Base-by-base conservation (phyloP, 2,329 filamentous ascomycete species). In the Penicillium sp. region DNA sequence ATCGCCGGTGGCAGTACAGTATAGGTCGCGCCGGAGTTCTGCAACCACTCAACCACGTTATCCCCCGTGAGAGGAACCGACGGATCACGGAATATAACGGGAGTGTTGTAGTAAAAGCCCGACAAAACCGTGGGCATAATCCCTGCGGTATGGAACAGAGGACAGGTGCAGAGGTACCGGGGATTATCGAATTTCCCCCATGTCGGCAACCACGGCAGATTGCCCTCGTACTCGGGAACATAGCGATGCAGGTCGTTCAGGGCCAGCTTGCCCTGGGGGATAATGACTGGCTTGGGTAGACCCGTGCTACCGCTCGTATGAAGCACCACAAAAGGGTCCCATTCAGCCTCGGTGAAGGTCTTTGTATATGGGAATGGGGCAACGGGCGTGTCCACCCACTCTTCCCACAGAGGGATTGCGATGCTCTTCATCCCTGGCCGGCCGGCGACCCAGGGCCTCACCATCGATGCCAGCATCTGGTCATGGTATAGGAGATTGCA, bases 251-350 rank as follows among this genome's bases (percentile, higher is more conserved):
- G 28, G 28, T 49, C 47, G 28, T 49, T 49, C 47, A 49, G 15
- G 15, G 47, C 47, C 1, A 61, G 12, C n/a, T 15, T 38, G 25
- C 59, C 55, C 38, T 57, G 47, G 25, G 45, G 37, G n/a, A 58
- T 35, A 37, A 58, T 31, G 5, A 61, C 41, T 14, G 59, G 52
- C 50, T 62, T 62, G 25, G 59, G 59, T 10, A 59, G 25, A 17
- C 59, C 59, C 1, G 59, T 62, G 22, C 48, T 56, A 20, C 59
- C 59, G 14, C 41, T 49, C 1, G 59, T 62, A 31, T 62, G 59
- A 12, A 62, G 56, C 0, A 62, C 42, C 14, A 54, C 35, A 45
- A 51, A 51, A 1, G 58, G 58, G 7, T 61, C 55, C 25, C 34
- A 45, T 39, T 57, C 38, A 20, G 50, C 58, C 45, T 61, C 58